Conservation (phyloP, 2,329 filamentous ascomycete species). For the Hymenoscyphus fructigenus region DNA sequence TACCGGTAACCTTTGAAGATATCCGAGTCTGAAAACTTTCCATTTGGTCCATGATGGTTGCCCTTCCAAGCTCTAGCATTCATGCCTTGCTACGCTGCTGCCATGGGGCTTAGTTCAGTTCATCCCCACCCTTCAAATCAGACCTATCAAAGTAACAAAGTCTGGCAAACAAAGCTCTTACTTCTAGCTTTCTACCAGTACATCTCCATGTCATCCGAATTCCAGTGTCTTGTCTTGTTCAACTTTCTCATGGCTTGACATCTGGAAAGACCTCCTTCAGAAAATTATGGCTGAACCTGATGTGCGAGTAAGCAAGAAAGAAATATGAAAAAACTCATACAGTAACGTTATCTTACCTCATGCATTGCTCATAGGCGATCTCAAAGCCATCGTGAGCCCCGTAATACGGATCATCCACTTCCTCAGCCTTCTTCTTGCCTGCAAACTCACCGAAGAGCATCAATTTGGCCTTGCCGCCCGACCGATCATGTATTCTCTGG, state of each 20-base stretch:
- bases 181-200: background rate
- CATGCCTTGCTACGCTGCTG: background rate
- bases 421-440: slow-evolving; percentile 64
- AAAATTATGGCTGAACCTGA: slow-evolving; percentile 65
- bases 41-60: background rate
- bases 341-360: slow-evolving; percentile 33
- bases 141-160: background rate
- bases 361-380: slow-evolving; percentile 81
- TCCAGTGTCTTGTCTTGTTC: background rate
- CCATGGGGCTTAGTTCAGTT: background rate
- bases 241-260: slow-evolving; percentile 23
- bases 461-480: slow-evolving; percentile 62
- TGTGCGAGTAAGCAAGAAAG: background rate
- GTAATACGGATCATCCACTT: slow-evolving; percentile 89
- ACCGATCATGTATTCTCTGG: slow-evolving; percentile 53
- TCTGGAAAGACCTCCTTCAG: slow-evolving; percentile 33
- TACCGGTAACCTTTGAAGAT: background rate
- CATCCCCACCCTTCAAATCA: background rate
- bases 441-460: slow-evolving; percentile 84
- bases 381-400: slow-evolving; percentile 80
- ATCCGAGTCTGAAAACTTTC: background rate
- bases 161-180: background rate
- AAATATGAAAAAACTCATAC: background rate
- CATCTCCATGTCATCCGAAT: background rate
- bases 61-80: background rate